These are phyloP conservation scores for Eruca vesicaria DNA, from an alignment of 441 rosid genomes.

Conservation along the genomic window DNA sequence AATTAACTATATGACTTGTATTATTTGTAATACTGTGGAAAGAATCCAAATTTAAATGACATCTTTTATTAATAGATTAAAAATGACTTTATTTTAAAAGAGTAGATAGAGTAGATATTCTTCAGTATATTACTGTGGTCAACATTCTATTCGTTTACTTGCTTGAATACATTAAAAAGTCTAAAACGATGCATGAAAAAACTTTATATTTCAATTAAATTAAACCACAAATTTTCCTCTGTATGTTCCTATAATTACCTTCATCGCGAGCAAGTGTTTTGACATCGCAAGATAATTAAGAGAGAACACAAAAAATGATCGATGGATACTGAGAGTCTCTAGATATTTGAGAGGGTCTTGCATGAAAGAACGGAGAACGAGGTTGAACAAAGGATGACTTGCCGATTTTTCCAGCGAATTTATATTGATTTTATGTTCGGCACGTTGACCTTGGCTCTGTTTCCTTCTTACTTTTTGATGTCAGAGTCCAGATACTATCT, in stretches of 20 bases:
- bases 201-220: background rate
- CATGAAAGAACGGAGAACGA: slow-evolving; percentile 25
- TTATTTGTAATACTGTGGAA: no score
- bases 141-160: background rate
- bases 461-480: slow-evolving; percentile 31
- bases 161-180: background rate
- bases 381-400: slow-evolving; percentile 37
- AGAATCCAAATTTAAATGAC: no score
- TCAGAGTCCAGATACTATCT: slow-evolving; percentile 9
- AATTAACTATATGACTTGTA: no score
- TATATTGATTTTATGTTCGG: slow-evolving; percentile 16
- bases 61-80: no score
- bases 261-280: no score
- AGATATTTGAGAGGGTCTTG: slow-evolving; percentile 3
- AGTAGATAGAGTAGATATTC: background rate
- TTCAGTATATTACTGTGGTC: background rate
- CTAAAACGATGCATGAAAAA: background rate
- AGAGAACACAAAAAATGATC: no score
- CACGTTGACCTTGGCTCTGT: slow-evolving; percentile 34
- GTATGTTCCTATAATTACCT: slow-evolving; percentile 19
- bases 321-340: background rate
- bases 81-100: no score
- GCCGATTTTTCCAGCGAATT: slow-evolving; percentile 7
- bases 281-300: no score
- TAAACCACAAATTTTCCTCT: background rate